Evolutionary conservation across 345 rosid genomes (phyloP).

Genomic region (Acer negundo): DNA sequence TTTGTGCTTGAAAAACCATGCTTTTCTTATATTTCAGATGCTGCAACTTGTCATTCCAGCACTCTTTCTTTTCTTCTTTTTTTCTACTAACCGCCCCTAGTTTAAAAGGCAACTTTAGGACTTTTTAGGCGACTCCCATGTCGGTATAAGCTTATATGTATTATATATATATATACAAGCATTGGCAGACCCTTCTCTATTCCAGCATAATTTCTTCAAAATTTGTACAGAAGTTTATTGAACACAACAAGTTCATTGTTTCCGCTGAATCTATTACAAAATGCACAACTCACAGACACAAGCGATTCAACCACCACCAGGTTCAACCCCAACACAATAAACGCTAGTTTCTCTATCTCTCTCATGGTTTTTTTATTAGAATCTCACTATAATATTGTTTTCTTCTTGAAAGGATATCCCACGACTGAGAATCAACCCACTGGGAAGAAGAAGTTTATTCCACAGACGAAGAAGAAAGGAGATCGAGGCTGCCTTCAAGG

Average conservation of each 20-base stretch:
- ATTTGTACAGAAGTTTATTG: neutral
- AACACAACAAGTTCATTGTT: neutral
- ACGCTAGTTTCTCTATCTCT: neutral
- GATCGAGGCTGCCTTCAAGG: constrained; percentile 63
- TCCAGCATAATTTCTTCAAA: neutral
- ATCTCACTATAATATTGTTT: constrained; percentile 14
- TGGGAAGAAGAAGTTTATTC: constrained; percentile 26
- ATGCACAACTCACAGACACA: constrained; percentile 30
- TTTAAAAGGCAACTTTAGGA: neutral
- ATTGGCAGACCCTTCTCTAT: neutral
- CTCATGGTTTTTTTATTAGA: neutral
- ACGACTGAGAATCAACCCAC: constrained; percentile 36
- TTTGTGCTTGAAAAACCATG: constrained; percentile 14
- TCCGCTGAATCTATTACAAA: neutral
- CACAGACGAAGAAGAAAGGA: constrained; percentile 48
- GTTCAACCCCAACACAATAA: constrained; percentile 15
- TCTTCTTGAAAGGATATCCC: constrained; percentile 39
- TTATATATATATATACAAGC: constrained; percentile 14
- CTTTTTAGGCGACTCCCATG: neutral
- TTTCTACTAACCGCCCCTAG: constrained; percentile 3
- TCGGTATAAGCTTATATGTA: neutral
- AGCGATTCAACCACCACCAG: constrained; percentile 31
- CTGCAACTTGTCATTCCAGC: constrained; percentile 3
- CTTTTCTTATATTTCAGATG: neutral
- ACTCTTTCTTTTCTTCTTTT: neutral